phyloP scores from a whole-genome alignment of 371 early-diverging fungal genomes.

The Mucor velutinosus region DNA sequence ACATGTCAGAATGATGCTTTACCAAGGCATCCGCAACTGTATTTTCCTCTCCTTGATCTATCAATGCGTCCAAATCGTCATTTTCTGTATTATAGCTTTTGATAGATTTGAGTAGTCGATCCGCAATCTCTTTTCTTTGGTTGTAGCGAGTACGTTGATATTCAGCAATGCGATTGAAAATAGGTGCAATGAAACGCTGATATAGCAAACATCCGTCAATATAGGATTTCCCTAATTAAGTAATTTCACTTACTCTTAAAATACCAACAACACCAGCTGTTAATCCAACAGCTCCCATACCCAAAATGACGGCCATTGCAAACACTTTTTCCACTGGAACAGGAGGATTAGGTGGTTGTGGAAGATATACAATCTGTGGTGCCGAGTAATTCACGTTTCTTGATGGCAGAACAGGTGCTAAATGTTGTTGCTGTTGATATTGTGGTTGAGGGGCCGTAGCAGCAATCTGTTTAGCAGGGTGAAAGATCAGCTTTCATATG shows the following conservation, averaged over 20 bases:
- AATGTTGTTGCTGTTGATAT: constrained; percentile 1
- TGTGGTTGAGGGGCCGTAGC: neutral
- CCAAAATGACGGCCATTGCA: constrained; percentile 40
- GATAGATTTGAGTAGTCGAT: constrained; percentile 11
- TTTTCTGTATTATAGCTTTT: constrained; percentile 13
- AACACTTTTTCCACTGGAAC: constrained; percentile 40
- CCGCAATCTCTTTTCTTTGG: constrained; percentile 22
- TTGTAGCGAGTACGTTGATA: constrained; percentile 25
- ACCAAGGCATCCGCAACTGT: constrained; percentile 21
- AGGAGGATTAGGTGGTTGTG: constrained; percentile 31
- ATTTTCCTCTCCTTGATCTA: constrained; percentile 29
- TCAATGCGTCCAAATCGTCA: constrained; percentile 32
- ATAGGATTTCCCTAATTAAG: neutral
- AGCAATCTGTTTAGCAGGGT: neutral
- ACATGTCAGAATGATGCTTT: constrained; percentile 20
- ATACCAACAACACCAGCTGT: constrained; percentile 43
- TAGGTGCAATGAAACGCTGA: constrained; percentile 28
- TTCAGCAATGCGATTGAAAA: constrained; percentile 27
- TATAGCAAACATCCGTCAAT: neutral
- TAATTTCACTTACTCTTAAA: constrained; percentile 37
- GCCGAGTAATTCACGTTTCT: constrained; percentile 14
- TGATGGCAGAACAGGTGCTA: constrained; percentile 19
- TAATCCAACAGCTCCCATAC: constrained; percentile 42
- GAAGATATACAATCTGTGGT: constrained; percentile 40
- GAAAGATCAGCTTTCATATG: neutral